Conservation (phyloP, 352 stramenopile genomes). For the Pythium guiyangense region DNA sequence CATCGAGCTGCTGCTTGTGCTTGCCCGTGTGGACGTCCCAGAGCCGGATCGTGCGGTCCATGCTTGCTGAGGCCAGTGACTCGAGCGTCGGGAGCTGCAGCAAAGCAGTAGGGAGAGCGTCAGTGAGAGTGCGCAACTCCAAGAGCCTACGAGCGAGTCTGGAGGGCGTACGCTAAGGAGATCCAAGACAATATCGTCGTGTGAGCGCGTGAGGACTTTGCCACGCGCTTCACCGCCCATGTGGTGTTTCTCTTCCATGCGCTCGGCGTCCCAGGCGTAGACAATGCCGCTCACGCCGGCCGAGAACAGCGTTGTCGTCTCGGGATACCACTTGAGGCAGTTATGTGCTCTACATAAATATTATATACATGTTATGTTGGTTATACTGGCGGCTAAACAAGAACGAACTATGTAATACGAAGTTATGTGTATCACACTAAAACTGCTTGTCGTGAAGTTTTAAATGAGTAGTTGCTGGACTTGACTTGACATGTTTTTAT, state of each 20-base stretch:
- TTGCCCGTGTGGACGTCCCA: conserved; percentile 86
- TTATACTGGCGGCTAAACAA: too few relatives aligned
- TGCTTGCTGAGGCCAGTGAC: conserved; percentile 78
- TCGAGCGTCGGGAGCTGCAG: conserved; percentile 67
- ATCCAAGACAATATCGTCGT: conserved; percentile 86
- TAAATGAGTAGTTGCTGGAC: too few relatives aligned
- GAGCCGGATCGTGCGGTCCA: conserved; percentile 87
- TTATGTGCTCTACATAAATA: too few relatives aligned
- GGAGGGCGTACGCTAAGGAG: conserved; percentile 50
- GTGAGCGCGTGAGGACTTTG: conserved; percentile 58
- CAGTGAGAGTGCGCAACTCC: too few relatives aligned
- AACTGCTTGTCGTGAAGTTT: too few relatives aligned
- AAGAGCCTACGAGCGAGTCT: background rate
- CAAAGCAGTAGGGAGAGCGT: background rate
- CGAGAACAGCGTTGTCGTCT: conserved; percentile 69
- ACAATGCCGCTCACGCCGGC: conserved; percentile 79
- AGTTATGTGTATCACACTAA: too few relatives aligned
- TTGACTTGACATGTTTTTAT: too few relatives aligned
- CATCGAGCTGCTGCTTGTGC: conserved; percentile 82
- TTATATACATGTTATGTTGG: too few relatives aligned
- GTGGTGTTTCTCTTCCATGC: conserved; percentile 81
- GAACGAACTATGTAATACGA: too few relatives aligned
- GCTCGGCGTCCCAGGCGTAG: conserved; percentile 81
- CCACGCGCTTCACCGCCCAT: conserved; percentile 65
- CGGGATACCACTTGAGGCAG: conserved; percentile 77